Evolutionary conservation across 305 asterid genomes (phyloP).

Genomic region (Fraxinus greggii): DNA sequence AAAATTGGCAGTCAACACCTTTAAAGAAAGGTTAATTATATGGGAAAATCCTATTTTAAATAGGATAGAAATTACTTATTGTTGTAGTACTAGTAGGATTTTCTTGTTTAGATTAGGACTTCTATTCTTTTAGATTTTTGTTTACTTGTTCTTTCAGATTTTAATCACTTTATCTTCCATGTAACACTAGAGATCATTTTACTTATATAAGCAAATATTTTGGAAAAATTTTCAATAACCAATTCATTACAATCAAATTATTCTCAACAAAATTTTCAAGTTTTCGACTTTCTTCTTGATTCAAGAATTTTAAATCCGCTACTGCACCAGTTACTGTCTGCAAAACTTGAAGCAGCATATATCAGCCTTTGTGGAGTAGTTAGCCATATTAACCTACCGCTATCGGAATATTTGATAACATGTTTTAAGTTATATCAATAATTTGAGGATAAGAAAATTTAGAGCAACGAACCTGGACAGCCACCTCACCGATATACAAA

Average conservation of each 20-base stretch:
- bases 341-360: slow-evolving; percentile 14
- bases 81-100: background rate
- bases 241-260: background rate
- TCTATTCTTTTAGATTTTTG: background rate
- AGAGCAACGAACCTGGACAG: slow-evolving; percentile 61
- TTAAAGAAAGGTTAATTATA: background rate
- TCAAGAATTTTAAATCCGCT: background rate
- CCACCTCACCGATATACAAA: slow-evolving; percentile 72
- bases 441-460: slow-evolving; percentile 16
- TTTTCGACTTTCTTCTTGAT: background rate
- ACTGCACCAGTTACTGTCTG: background rate
- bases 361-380: background rate
- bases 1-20: background rate
- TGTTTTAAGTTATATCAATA: slow-evolving; percentile 13
- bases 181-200: background rate
- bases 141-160: background rate
- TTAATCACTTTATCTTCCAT: background rate
- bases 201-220: background rate
- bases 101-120: background rate
- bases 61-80: background rate
- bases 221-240: background rate
- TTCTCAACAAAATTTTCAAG: background rate
- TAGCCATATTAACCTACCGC: background rate
- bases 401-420: background rate
- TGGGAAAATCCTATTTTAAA: background rate